Base-by-base conservation (phyloP, 2,329 filamentous ascomycete genomes). In the Plectosphaerella plurivora region DNA sequence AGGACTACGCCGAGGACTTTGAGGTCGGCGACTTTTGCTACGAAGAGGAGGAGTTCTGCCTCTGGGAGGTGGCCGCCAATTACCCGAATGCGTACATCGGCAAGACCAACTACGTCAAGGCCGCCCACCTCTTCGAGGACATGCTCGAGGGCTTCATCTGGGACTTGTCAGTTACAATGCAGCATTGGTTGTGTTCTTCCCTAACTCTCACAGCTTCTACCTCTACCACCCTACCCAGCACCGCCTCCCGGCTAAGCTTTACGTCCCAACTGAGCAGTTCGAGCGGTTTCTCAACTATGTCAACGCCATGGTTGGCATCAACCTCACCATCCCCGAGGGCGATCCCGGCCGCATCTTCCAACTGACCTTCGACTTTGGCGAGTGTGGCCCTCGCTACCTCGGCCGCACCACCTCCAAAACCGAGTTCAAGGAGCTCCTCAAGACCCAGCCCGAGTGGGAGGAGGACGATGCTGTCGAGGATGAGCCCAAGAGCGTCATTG, bases 261-360 rank as follows among this genome's bases (percentile, higher is more conserved):
- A 96, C 36, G 79, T 95, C 1, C 81, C 84, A 1, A 82, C 83
- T 1, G 60, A 63, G 2, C 88, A 96, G 64, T 79, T 92, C 36
- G 70, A 83, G 53, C 63, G 72, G 10, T 80, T 94, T 6, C 72
- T 96, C 0, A 63, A 76, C 3, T 73, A 81, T 5, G 82, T 93
- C 65, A 91, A 91, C 62, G 63, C 66, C 1, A 75, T 82, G 44
- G 74, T 87, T 3, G 64, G 68, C 1, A 78, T 75, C 6, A 60
- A 67, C 0, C 72, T 93, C 14, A 67, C 65, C 2, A 81, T 95
- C 46, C 88, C 87, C 1, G 52, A 61, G 1, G 73, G 78, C 0
- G 66, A 70, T 5, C 73, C 74, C 12, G 69, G 75, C 5, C 70
- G 22, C 75, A 15, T 81, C 78, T 1, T 86, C 94, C 53, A 66